Percentiles rank a stretch among this genome's conserved stretches.
Evolutionary conservation across 495 filamentous ascomycete species (phyloP).

Genomic region (Penicillium parvum): DNA sequence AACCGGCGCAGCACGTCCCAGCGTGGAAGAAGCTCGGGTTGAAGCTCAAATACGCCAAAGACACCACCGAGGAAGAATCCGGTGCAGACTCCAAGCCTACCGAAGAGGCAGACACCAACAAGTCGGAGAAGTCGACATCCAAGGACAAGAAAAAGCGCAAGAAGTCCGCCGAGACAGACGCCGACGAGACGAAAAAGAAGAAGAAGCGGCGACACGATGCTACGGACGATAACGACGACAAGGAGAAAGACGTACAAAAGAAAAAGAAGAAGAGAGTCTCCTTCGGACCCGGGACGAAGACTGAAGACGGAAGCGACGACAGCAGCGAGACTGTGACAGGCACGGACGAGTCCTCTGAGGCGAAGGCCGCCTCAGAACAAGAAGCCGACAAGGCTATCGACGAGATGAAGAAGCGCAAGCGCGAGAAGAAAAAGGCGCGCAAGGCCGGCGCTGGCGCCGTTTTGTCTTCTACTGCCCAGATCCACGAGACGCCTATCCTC

Average conservation of each 20-base stretch:
- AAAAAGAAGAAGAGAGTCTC: slow-evolving; percentile 64
- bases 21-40: slow-evolving; percentile 75
- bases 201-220: slow-evolving; percentile 24
- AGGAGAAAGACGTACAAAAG: slow-evolving; percentile 24
- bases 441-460: slow-evolving; percentile 13
- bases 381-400: slow-evolving; percentile 20
- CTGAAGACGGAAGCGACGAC: slow-evolving; percentile 45
- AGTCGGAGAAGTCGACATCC: slow-evolving; percentile 15
- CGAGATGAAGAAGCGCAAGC: slow-evolving; percentile 28
- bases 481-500: slow-evolving; percentile 56
- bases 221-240: slow-evolving; percentile 17
- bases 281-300: slow-evolving; percentile 69
- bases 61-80: slow-evolving; percentile 28
- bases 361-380: slow-evolving; percentile 1
- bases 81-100: slow-evolving; percentile 11
- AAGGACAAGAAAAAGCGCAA: slow-evolving; percentile 25
- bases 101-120: slow-evolving; percentile 12
- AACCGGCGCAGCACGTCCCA: slow-evolving; percentile 50
- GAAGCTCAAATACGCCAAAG: slow-evolving; percentile 64
- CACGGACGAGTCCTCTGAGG: slow-evolving; percentile 11
- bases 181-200: slow-evolving; percentile 14
- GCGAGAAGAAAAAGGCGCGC: slow-evolving; percentile 35
- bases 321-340: slow-evolving; percentile 10
- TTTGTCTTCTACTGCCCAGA: slow-evolving; percentile 9
- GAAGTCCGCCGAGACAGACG: slow-evolving; percentile 6